A percentile compares a stretch with the other conserved stretches of the same genome.
Evolutionary conservation across 352 stramenopile species (phyloP).

Genomic region (Pythium apleroticum): DNA sequence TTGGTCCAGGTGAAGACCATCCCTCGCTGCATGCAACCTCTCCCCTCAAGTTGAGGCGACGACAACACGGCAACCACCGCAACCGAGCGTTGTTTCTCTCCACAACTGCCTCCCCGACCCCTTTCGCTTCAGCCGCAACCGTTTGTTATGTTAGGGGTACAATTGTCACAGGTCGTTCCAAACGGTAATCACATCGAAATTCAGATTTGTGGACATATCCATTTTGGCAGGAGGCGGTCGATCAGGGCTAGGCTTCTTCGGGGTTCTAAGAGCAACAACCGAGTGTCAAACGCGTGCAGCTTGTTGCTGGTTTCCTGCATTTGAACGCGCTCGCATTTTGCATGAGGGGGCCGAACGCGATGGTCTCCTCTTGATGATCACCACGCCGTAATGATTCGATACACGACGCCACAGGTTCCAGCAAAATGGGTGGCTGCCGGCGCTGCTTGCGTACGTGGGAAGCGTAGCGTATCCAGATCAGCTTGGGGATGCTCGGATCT

Average conservation of each 20-base stretch:
- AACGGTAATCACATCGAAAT: not conserved
- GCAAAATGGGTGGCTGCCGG: not conserved
- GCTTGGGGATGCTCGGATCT: not conserved
- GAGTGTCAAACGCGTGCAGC: not conserved
- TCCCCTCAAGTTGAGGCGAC: not conserved
- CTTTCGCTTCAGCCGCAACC: conserved; percentile 3
- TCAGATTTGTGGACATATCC: not conserved
- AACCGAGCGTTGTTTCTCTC: not conserved
- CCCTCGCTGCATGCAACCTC: not conserved
- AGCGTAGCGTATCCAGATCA: conserved; percentile 1
- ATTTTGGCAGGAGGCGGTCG: not conserved
- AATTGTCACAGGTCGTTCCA: not conserved
- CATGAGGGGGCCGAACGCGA: not conserved
- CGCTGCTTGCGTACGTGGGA: not conserved
- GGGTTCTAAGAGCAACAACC: not conserved
- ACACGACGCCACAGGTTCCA: not conserved
- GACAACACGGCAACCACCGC: conserved; percentile 6
- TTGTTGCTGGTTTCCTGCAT: not conserved
- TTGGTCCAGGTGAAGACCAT: conserved; percentile 7
- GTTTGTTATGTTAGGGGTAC: not conserved
- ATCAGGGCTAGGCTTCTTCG: not conserved
- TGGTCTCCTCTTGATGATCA: not conserved
- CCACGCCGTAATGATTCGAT: not conserved
- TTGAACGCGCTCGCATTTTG: too few relatives aligned
- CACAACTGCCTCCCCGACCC: not conserved